phyloP scores from a whole-genome alignment of 1,284 basidiomycete species.

The Ustilago tritici region DNA sequence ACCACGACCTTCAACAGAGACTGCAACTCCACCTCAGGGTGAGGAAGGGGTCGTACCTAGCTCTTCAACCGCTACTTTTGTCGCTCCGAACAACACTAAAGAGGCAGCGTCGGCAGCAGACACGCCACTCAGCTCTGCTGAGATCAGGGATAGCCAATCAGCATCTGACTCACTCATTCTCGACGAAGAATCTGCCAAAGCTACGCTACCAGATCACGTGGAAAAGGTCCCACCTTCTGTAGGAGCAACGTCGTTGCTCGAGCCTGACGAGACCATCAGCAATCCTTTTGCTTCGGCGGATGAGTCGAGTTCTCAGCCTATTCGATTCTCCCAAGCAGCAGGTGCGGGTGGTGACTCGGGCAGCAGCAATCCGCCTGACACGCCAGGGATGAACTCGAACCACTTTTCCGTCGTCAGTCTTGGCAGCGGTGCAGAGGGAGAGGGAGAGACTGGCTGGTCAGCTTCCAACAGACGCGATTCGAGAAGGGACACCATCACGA shows the following conservation, averaged over 20 bases:
- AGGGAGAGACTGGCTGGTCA: conserved; percentile 12
- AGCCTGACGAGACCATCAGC: conserved; percentile 60
- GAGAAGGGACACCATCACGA: conserved; percentile 40
- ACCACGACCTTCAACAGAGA: not conserved
- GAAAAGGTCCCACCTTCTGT: conserved; percentile 57
- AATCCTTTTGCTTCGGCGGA: conserved; percentile 59
- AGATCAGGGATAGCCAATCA: conserved; percentile 37
- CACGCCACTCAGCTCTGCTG: conserved; percentile 39
- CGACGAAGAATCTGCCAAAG: conserved; percentile 47
- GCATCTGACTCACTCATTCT: conserved; percentile 40
- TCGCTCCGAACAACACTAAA: conserved; percentile 8
- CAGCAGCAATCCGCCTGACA: conserved; percentile 22
- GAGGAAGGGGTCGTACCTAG: conserved; percentile 15
- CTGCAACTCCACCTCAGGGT: not conserved
- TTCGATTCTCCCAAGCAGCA: conserved; percentile 22
- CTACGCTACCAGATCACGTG: conserved; percentile 22
- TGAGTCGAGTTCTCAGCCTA: conserved; percentile 17
- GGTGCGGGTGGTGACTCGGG: conserved; percentile 3
- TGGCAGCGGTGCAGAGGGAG: conserved; percentile 15
- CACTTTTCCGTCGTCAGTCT: conserved; percentile 58
- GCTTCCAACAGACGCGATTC: conserved; percentile 21
- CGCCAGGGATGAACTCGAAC: conserved; percentile 40
- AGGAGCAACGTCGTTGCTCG: conserved; percentile 61
- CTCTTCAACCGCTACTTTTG: conserved; percentile 31
- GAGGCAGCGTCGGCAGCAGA: conserved; percentile 1